Evolutionary conservation across 345 rosid genomes (phyloP), one percentile per base, ranked within the genome.

Genomic region (Arabidopsis arenosa): DNA sequence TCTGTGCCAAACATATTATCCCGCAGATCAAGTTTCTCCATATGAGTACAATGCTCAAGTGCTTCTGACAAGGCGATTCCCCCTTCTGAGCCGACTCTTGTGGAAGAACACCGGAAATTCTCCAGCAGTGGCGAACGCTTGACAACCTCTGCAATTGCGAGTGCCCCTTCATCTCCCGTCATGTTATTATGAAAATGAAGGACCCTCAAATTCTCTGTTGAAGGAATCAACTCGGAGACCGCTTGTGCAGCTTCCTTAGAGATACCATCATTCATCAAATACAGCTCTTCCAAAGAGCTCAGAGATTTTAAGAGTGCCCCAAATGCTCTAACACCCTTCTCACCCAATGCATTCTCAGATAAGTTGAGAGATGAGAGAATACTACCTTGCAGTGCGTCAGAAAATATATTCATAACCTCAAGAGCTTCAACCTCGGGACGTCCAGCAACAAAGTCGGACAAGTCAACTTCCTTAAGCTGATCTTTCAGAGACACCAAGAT

Each of bases 161-260:
- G 58, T 13, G 93, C 94, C 36, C 97, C 98, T 67, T 82, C 83
- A 75, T 92, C 96, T 44, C 97, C 98, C 0, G 95, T 94, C 98
- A 92, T 92, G 79, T 94, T 92, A 65, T 92, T 95, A 40, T 89
- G 96, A 70, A 95, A 92, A 14, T 92, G 95, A 81, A 92, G 95
- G 45, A 87, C 83, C 85, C 33, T 90, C 66, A 94, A 86, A 56
- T 86, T 84, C 80, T 86, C 87, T 1, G 97, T 90, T n/a, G 93
- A 91, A 63, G 98, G 92, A 83, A 94, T 83, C 80, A 94, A 61
- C 67, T 89, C 97, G 14, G 87, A 83, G 52, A 94, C 86, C 1
- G 95, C 97, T 62, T 65, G 76, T 35, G 98, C 98, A 63, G 97
- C 97, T 85, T 94, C 97, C 80, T 89, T 87, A 0, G 98, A 94